phyloP scores from a whole-genome alignment of 768 basidiomycete species.

The Agrocybe pediades region DNA sequence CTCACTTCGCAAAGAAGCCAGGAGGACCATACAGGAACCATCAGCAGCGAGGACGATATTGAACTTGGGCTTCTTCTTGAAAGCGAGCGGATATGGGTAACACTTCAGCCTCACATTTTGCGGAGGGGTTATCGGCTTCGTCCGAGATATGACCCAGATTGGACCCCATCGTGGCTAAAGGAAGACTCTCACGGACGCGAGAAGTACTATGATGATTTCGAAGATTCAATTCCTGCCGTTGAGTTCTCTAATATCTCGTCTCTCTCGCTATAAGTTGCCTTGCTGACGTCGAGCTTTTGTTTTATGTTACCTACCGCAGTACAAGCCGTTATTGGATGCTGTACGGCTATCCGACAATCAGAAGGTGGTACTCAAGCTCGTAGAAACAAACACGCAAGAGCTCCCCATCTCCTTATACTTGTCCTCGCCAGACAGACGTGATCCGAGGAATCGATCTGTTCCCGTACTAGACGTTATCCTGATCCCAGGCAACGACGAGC shows the following conservation, averaged over 20 bases:
- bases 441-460: constrained; percentile 11
- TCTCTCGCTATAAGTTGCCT: not conserved
- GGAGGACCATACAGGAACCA: not conserved
- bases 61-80: not conserved
- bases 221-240: not conserved
- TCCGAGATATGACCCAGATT: constrained; percentile 9
- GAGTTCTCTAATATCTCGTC: not conserved
- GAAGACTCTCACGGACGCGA: not conserved
- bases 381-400: constrained; percentile 8
- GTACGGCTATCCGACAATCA: constrained; percentile 3
- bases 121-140: constrained; percentile 5
- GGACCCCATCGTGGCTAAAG: constrained; percentile 8
- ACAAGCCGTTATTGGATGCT: constrained; percentile 10
- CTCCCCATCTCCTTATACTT: constrained; percentile 1
- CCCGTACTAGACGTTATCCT: constrained; percentile 14
- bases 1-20: not conserved
- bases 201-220: not conserved
- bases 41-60: not conserved
- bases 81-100: constrained; percentile 4
- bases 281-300: too few relatives aligned
- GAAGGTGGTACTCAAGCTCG: constrained; percentile 15
- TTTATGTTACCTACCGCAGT: too few relatives aligned
- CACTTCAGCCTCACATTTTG: constrained; percentile 3
- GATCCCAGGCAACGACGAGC: constrained; percentile 7
- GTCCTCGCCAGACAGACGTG: not conserved